Evolutionary conservation across 164 flowering plant genomes (phyloP).

Genomic region (Echeveria elegans): DNA sequence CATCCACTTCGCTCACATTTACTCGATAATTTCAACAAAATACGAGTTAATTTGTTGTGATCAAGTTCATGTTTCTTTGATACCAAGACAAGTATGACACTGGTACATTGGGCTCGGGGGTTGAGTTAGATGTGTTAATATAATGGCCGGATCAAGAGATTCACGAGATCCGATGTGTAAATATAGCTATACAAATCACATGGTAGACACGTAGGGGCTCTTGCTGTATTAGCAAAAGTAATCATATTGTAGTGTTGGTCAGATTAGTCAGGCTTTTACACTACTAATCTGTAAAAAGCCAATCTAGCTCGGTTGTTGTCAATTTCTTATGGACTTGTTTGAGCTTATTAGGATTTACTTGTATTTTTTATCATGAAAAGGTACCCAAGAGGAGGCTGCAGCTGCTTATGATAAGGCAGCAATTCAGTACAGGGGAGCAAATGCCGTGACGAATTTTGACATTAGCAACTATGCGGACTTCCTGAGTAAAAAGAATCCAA

Average conservation of each 20-base stretch:
- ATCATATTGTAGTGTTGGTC: conserved; percentile 6
- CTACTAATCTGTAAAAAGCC: not conserved
- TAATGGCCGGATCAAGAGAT: not conserved
- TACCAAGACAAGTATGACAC: not conserved
- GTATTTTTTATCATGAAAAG: conserved; percentile 11
- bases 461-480: conserved; percentile 8
- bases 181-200: not conserved
- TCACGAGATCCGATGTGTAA: not conserved
- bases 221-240: conserved; percentile 1
- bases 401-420: conserved; percentile 57
- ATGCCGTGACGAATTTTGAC: conserved; percentile 51
- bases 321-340: not conserved
- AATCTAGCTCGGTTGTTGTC: not conserved
- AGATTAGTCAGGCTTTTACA: not conserved
- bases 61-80: not conserved
- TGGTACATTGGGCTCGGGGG: not conserved
- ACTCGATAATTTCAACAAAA: not conserved
- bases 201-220: not conserved
- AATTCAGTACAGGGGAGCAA: conserved; percentile 42
- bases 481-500: not conserved
- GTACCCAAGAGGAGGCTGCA: conserved; percentile 52
- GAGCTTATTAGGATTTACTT: no score
- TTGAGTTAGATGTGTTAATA: not conserved
- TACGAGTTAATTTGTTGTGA: not conserved
- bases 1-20: not conserved